Conservation (phyloP, 805 yeast species). For the Cyberlindnera galapagoensis region DNA sequence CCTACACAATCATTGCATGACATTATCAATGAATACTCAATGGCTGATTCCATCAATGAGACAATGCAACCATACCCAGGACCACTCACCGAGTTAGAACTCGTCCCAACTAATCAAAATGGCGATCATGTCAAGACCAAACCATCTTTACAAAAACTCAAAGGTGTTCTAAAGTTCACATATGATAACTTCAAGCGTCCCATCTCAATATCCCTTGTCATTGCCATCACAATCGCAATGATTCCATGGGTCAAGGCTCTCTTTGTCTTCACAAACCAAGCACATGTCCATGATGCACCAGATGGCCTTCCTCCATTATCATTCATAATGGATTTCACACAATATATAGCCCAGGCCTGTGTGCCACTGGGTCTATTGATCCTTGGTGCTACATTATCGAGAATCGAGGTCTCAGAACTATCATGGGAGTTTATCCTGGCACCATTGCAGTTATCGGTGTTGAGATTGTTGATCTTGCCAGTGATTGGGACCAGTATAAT, state of each 20-base stretch:
- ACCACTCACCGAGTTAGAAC: conserved; percentile 16
- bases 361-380: conserved; percentile 85
- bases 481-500: conserved; percentile 67
- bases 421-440: conserved; percentile 35
- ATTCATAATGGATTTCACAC: conserved; percentile 73
- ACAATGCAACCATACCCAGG: conserved; percentile 17
- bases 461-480: conserved; percentile 68
- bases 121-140: neutral
- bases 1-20: conserved; percentile 33
- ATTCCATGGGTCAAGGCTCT: conserved; percentile 83
- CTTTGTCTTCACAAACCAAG: conserved; percentile 44
- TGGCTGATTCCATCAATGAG: conserved; percentile 16
- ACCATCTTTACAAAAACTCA: too few relatives aligned
- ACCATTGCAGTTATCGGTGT: conserved; percentile 48
- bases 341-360: conserved; percentile 79
- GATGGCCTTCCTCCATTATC: conserved; percentile 81
- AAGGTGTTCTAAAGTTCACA: conserved; percentile 24
- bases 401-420: conserved; percentile 53
- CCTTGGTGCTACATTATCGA: conserved; percentile 84
- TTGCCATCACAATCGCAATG: conserved; percentile 65
- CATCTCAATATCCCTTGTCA: conserved; percentile 60
- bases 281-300: conserved; percentile 64
- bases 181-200: conserved; percentile 62
- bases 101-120: conserved; percentile 3
- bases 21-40: conserved; percentile 41